A percentile compares a stretch with the other conserved stretches of the same genome.
These are phyloP conservation scores for Lactuca saligna DNA, from an alignment of 129 eudicot genomes.

Conservation along the genomic window DNA sequence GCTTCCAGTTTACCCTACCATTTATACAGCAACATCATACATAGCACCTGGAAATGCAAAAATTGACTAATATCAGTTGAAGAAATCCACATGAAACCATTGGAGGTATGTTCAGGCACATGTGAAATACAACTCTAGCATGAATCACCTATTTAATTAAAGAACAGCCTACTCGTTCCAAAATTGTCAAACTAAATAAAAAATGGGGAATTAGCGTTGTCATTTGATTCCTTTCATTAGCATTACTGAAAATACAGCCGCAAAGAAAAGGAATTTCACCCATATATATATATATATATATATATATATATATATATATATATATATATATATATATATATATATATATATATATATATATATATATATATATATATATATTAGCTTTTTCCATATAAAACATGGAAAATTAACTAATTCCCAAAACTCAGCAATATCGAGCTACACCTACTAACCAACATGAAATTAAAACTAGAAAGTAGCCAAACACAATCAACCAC, in stretches of 20 bases:
- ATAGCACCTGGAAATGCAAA: constrained; percentile 28
- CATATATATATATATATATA: not conserved
- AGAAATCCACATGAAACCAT: constrained; percentile 5
- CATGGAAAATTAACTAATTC: constrained; percentile 8
- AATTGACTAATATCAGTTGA: not conserved
- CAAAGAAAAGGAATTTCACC: constrained; percentile 9
- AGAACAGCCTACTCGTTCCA: not conserved
- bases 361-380: too few relatives aligned
- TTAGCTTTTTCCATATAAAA: constrained; percentile 6
- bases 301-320: too few relatives aligned
- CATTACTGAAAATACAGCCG: not conserved
- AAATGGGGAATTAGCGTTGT: not conserved
- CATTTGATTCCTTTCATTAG: constrained; percentile 2
- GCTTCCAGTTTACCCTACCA: constrained; percentile 35
- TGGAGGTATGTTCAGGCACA: not conserved
- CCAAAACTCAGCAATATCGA: not conserved
- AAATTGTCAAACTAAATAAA: not conserved
- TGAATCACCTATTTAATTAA: constrained; percentile 21
- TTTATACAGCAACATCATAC: constrained; percentile 39
- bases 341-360: too few relatives aligned
- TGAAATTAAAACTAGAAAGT: constrained; percentile 1
- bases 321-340: too few relatives aligned
- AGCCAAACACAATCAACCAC: constrained; percentile 9
- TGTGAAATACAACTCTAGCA: constrained; percentile 9
- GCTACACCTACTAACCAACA: constrained; percentile 5